Evolutionary conservation across 2,329 filamentous ascomycete genomes (phyloP).

Genomic region (Mollisiaceae sp.): DNA sequence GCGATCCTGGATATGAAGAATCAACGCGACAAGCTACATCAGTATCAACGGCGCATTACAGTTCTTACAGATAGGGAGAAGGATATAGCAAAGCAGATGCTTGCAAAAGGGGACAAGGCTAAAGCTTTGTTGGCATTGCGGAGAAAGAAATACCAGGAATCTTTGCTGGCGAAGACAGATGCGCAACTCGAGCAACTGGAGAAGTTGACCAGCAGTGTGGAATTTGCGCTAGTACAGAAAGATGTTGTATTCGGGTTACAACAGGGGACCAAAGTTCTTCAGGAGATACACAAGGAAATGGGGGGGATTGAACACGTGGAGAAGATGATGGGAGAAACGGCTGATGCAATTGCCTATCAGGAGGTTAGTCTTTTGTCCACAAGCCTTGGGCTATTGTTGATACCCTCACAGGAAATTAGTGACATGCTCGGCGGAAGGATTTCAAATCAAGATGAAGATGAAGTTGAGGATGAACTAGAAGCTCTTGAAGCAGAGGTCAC

Average conservation of each 20-base stretch:
- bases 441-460: constrained; percentile 94
- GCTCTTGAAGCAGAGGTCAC: constrained; percentile 72
- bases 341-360: constrained; percentile 91
- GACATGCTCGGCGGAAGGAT: constrained; percentile 88
- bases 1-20: constrained; percentile 97
- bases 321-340: constrained; percentile 91
- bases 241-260: constrained; percentile 92
- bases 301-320: constrained; percentile 92
- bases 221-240: constrained; percentile 96
- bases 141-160: constrained; percentile 96
- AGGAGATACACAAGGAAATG: constrained; percentile 95
- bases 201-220: constrained; percentile 83
- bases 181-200: constrained; percentile 93
- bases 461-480: constrained; percentile 94
- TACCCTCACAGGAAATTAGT: constrained; percentile 74
- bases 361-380: constrained; percentile 58
- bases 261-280: constrained; percentile 87
- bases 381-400: constrained; percentile 11
- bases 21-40: constrained; percentile 95
- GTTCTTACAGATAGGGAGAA: constrained; percentile 87
- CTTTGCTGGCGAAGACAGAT: constrained; percentile 86
- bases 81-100: constrained; percentile 81
- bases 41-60: constrained; percentile 91
- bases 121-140: constrained; percentile 86
- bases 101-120: constrained; percentile 78